These are phyloP conservation scores for Cytidiella melzeri DNA, from an alignment of 768 basidiomycete genomes.

Conservation along the genomic window DNA sequence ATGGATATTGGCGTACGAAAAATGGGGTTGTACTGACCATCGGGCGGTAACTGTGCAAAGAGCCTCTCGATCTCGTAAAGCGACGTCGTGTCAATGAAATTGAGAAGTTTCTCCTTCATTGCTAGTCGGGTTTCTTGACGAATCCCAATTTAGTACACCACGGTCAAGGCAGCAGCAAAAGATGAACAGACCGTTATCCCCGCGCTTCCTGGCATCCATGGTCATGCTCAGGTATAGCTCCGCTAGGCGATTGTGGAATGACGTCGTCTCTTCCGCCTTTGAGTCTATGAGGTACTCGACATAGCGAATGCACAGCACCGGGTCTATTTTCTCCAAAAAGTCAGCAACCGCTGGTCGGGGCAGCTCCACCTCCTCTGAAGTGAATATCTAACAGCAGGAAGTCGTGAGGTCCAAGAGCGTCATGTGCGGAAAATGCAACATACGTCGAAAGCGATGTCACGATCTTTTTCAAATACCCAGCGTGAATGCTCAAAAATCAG, in stretches of 20 bases:
- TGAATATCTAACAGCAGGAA: conserved; percentile 98
- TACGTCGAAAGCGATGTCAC: conserved; percentile 73
- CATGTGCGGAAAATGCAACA: background rate
- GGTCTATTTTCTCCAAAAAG: conserved; percentile 70
- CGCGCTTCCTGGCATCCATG: conserved; percentile 46
- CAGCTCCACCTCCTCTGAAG: conserved; percentile 89
- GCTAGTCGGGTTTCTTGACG: conserved; percentile 46
- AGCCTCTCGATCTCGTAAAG: conserved; percentile 74
- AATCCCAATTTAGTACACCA: too few relatives aligned
- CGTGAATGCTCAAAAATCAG: conserved; percentile 76
- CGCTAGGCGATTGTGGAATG: conserved; percentile 85
- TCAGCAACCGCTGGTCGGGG: conserved; percentile 71
- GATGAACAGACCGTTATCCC: conserved; percentile 46
- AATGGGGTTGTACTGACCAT: conserved; percentile 44
- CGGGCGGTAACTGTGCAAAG: conserved; percentile 72
- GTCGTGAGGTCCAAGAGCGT: too few relatives aligned
- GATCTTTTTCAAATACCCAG: conserved; percentile 80
- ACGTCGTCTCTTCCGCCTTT: conserved; percentile 55
- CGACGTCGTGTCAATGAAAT: conserved; percentile 67
- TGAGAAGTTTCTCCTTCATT: conserved; percentile 63
- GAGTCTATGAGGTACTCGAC: conserved; percentile 81
- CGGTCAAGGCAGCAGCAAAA: background rate
- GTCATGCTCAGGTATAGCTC: conserved; percentile 80
- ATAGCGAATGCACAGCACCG: conserved; percentile 66
- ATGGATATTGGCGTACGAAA: background rate